Evolutionary conservation across 306 rosid genomes (phyloP).

Genomic region (Lupinus albus): DNA sequence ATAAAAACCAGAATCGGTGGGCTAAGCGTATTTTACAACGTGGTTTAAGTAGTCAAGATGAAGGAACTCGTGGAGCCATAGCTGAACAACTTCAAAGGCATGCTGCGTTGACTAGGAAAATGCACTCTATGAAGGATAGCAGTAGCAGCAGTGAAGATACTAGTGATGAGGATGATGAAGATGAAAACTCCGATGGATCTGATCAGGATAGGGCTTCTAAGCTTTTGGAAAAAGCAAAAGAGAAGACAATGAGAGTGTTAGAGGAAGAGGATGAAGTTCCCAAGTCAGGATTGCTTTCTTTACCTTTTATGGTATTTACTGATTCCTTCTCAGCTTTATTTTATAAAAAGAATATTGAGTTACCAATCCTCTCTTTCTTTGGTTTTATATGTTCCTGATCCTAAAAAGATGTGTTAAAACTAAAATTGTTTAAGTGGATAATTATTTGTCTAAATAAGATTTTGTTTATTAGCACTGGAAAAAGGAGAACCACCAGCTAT

Average conservation of each 20-base stretch:
- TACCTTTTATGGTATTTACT: constrained; percentile 83
- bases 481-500: not conserved
- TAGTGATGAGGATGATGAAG: constrained; percentile 65
- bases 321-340: constrained; percentile 29
- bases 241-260: constrained; percentile 63
- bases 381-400: constrained; percentile 23
- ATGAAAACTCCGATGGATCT: constrained; percentile 51
- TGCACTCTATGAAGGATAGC: constrained; percentile 67
- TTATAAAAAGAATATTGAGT: constrained; percentile 8
- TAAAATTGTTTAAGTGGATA: not conserved
- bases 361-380: constrained; percentile 2
- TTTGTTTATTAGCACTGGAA: constrained; percentile 3
- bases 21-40: constrained; percentile 67
- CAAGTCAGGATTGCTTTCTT: constrained; percentile 74
- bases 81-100: constrained; percentile 72
- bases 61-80: constrained; percentile 88
- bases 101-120: constrained; percentile 75
- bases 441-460: constrained; percentile 6
- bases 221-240: constrained; percentile 71
- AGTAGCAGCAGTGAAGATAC: constrained; percentile 71
- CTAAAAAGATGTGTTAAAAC: constrained; percentile 4
- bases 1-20: constrained; percentile 75
- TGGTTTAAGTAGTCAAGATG: constrained; percentile 79
- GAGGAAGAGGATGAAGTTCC: constrained; percentile 78
- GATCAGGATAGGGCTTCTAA: constrained; percentile 58